Base-by-base conservation (phyloP, 139 green algal genomes). In the Coelastrella sp. region DNA sequence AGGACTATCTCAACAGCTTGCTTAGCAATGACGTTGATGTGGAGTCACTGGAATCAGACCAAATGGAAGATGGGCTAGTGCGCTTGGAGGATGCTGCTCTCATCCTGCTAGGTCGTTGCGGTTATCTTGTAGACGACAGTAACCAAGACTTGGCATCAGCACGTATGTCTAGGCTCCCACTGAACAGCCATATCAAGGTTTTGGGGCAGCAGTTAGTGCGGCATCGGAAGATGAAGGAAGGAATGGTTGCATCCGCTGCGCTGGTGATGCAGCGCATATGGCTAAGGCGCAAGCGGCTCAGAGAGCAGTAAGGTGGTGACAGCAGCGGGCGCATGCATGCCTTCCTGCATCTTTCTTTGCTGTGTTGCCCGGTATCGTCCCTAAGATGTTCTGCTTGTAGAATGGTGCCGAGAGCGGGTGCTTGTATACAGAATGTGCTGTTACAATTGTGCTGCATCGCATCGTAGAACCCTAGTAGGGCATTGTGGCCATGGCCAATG, bases 81-180 rank as follows among this genome's bases (percentile, higher is more conserved):
- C 84, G 92, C 8, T 68, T 94, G 20, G 92, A 94, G 85, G 92
- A 94, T 58, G 88, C 83, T 5, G 85, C 88, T 0, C 80, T 93
- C 7, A 82, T 94, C n/a, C 79, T 94, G 84, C 32, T 92, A 3
- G 60, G 23, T 4, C 57, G 22, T 56, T 59, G 76, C 81, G 58
- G 59, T 20, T 88, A 56, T 19, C 82, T 65, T 10, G 56, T 87
- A 56, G 14, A 66, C n/a, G 60, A 73, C 20, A 61, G 20, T 16
- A 59, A 5, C 22, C 16, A 22, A 3, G 47, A 83, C 8, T 7
- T 92, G 3, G 56, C 78, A 8, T 4, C 75, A 7, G 92, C 90
- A 17, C 82, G 89, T 11, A 81, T 92, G 7, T 0, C 16, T 10
- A 77, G 92, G 56, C 73, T 92, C 66, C 83, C 92, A 5, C 71